Conservation (phyloP, 2,329 filamentous ascomycete genomes). For the Trichoderma brevicompactum region DNA sequence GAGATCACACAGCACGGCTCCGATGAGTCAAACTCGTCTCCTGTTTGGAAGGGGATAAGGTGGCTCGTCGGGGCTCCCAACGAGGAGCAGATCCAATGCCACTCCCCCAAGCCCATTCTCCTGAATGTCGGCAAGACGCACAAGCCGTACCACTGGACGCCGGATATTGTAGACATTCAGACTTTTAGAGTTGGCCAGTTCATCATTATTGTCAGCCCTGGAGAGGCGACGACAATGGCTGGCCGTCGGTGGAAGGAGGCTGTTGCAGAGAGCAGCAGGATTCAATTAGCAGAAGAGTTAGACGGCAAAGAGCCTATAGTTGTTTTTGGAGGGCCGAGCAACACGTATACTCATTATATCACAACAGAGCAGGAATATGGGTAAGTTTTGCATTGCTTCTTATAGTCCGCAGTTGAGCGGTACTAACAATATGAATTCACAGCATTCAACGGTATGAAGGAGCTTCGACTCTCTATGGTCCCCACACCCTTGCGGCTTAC, state of each 20-base stretch:
- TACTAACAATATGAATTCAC: slow-evolving; percentile 38
- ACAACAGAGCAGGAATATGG: slow-evolving; percentile 68
- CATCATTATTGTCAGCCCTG: slow-evolving; percentile 81
- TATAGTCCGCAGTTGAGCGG: not conserved
- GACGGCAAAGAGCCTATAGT: slow-evolving; percentile 63
- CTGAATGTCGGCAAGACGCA: slow-evolving; percentile 81
- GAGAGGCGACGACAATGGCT: slow-evolving; percentile 90
- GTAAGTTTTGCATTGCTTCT: slow-evolving; percentile 35
- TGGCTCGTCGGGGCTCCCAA: slow-evolving; percentile 71
- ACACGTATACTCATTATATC: slow-evolving; percentile 84
- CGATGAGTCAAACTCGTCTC: slow-evolving; percentile 69
- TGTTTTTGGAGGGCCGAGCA: slow-evolving; percentile 83
- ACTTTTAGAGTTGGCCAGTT: slow-evolving; percentile 81
- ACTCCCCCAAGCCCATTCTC: slow-evolving; percentile 80
- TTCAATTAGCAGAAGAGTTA: slow-evolving; percentile 48
- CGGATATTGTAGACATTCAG: slow-evolving; percentile 89
- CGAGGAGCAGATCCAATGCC: slow-evolving; percentile 71
- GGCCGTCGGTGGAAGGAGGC: slow-evolving; percentile 83
- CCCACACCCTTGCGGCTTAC: slow-evolving; percentile 81
- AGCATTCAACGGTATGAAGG: slow-evolving; percentile 86
- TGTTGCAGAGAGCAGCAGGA: slow-evolving; percentile 56
- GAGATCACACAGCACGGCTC: slow-evolving; percentile 87
- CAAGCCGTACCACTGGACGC: slow-evolving; percentile 79
- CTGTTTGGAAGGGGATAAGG: slow-evolving; percentile 77
- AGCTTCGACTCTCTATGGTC: slow-evolving; percentile 84